A percentile compares a stretch with the other conserved stretches of the same genome.
Conservation (phyloP, 108 stramenopile genomes). For the Bacterosira constricta region DNA sequence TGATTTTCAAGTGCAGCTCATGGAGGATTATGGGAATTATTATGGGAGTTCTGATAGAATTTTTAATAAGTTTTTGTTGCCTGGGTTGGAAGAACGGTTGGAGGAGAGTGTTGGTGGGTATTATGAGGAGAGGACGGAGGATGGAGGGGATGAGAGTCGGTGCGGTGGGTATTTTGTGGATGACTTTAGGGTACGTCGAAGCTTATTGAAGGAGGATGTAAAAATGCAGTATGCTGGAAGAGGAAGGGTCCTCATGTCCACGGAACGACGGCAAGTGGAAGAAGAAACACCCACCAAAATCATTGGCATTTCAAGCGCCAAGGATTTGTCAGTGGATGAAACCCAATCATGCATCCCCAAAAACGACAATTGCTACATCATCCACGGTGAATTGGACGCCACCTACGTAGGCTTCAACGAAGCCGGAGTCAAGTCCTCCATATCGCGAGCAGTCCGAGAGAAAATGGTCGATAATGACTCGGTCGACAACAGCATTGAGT, state of each 20-base stretch:
- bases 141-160: not conserved
- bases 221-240: not conserved
- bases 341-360: conserved; percentile 4
- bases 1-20: conserved; percentile 24
- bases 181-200: conserved; percentile 16
- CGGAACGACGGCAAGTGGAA: not conserved
- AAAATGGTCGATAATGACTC: conserved; percentile 6
- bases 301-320: not conserved
- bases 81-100: conserved; percentile 8
- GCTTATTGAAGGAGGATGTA: not conserved
- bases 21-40: not conserved
- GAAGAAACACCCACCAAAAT: conserved; percentile 20
- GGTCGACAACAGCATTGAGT: not conserved
- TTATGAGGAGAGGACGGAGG: conserved; percentile 5
- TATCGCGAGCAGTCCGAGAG: conserved; percentile 21
- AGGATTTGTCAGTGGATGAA: conserved; percentile 10
- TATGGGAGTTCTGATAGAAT: not conserved
- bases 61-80: conserved; percentile 14
- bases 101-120: conserved; percentile 11
- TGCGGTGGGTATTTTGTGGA: conserved; percentile 25
- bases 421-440: conserved; percentile 19
- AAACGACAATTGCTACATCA: conserved; percentile 7
- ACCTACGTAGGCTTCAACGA: conserved; percentile 35
- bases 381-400: conserved; percentile 17
- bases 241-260: not conserved